Conservation (phyloP, 2,329 filamentous ascomycete species). For the Periconia digitata region DNA sequence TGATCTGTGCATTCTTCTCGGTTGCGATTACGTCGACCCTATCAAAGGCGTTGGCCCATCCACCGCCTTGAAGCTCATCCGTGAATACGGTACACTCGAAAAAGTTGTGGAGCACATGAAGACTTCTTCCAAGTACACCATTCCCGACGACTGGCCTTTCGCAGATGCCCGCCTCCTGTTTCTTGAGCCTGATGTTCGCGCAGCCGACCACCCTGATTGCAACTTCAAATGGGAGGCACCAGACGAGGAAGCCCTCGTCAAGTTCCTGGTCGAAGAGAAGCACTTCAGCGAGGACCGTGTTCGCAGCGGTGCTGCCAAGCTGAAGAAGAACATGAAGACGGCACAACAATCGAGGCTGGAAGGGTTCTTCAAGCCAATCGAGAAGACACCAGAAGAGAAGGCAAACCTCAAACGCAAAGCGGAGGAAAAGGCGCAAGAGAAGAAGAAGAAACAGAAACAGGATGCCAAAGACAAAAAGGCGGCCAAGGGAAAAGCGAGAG, state of each 20-base stretch:
- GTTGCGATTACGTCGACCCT: constrained; percentile 96
- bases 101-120: constrained; percentile 82
- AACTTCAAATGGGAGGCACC: constrained; percentile 98
- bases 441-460: constrained; percentile 93
- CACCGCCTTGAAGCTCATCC: constrained; percentile 90
- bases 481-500: constrained; percentile 82
- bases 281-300: constrained; percentile 97
- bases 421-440: constrained; percentile 86
- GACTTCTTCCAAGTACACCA: constrained; percentile 73
- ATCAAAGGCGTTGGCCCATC: constrained; percentile 92
- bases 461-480: constrained; percentile 96
- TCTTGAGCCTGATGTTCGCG: constrained; percentile 83
- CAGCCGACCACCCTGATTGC: constrained; percentile 80
- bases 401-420: constrained; percentile 86
- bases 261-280: constrained; percentile 91
- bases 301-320: constrained; percentile 70
- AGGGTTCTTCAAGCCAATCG: constrained; percentile 93
- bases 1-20: constrained; percentile 94
- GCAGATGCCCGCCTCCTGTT: constrained; percentile 89
- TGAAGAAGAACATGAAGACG: constrained; percentile 89
- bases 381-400: constrained; percentile 85
- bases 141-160: constrained; percentile 98
- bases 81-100: constrained; percentile 85
- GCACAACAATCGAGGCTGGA: constrained; percentile 89
- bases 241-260: constrained; percentile 83